Base-by-base conservation (phyloP, 2,329 filamentous ascomycete genomes). In the Plectosphaerella sp. region DNA sequence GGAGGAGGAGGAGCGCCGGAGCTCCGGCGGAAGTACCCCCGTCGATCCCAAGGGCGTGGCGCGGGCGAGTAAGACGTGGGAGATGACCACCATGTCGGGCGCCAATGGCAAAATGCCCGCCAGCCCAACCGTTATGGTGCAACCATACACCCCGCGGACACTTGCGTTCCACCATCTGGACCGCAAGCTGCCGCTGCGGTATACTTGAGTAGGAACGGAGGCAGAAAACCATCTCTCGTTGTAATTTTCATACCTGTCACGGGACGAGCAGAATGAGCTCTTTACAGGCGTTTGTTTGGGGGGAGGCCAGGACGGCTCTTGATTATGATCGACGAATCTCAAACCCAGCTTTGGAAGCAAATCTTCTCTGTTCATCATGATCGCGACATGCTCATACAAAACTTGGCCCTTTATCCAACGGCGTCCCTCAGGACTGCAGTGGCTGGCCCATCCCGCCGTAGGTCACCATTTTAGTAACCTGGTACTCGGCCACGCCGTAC, bases 401-500 rank as follows among this genome's bases (percentile, higher is more conserved):
- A 33, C 11, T 22, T 5, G 5, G 22, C 22, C 22, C 37, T 41
- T 41, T 5, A 7, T 14, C 4, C 37, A 41, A 41, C 7, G 28
- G 22, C 22, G 22, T 37, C 35, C n/a, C 37, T 16, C 47, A 57
- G n/a, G 50, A 48, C 36, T 57, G 54, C 37, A 57, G 20, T 15
- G 56, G 54, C 50, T 57, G 52, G 22, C 54, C 54, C 56, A 57
- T 57, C 14, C 56, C 54, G 4, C 56, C 56, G 33, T 51, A 56
- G n/a, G 56, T 57, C 8, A 57, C 49, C 64, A 79, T 88, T 77
- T 93, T 93, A 58, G 87, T 87, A 42, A 81, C 71, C 64, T 86
- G 78, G 65, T 91, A 93, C 71, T 93, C 89, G 14, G 84, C 82
- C 56, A 91, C 84, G 15, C 89, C 89, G 54, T 91, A 89, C 66